These are phyloP conservation scores for Aquilaria agallochum DNA, from an alignment of 441 rosid species.

Conservation along the genomic window DNA sequence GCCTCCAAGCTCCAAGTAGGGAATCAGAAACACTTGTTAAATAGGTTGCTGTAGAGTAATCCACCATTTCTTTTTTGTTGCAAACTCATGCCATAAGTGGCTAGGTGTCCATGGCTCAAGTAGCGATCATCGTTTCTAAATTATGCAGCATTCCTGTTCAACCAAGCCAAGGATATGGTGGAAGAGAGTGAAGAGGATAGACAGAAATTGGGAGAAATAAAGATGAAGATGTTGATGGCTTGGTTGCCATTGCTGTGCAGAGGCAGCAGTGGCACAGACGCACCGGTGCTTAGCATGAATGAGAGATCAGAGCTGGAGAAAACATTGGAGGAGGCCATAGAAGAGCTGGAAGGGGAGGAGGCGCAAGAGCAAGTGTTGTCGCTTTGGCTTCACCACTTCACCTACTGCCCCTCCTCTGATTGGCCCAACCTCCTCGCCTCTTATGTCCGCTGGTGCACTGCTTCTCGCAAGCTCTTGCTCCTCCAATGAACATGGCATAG, in stretches of 20 bases:
- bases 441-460: conserved; percentile 60
- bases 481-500: conserved; percentile 13
- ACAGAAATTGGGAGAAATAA: conserved; percentile 31
- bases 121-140: neutral
- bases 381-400: conserved; percentile 87
- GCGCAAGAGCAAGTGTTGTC: conserved; percentile 75
- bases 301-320: conserved; percentile 57
- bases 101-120: neutral
- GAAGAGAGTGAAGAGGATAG: conserved; percentile 24
- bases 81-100: neutral
- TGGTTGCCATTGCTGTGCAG: conserved; percentile 84
- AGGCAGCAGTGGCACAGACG: conserved; percentile 63
- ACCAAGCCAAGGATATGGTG: conserved; percentile 49
- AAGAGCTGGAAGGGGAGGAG: conserved; percentile 37
- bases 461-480: conserved; percentile 64
- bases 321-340: conserved; percentile 52
- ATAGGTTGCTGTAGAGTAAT: no score
- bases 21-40: no score
- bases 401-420: conserved; percentile 58
- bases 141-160: conserved; percentile 60
- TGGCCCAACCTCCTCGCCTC: conserved; percentile 81
- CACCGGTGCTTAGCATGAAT: conserved; percentile 42
- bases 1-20: no score
- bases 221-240: conserved; percentile 56
- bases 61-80: no score